Evolutionary conservation across 2,329 filamentous ascomycete genomes (phyloP).

Genomic region (Achaetomium macrosporum): DNA sequence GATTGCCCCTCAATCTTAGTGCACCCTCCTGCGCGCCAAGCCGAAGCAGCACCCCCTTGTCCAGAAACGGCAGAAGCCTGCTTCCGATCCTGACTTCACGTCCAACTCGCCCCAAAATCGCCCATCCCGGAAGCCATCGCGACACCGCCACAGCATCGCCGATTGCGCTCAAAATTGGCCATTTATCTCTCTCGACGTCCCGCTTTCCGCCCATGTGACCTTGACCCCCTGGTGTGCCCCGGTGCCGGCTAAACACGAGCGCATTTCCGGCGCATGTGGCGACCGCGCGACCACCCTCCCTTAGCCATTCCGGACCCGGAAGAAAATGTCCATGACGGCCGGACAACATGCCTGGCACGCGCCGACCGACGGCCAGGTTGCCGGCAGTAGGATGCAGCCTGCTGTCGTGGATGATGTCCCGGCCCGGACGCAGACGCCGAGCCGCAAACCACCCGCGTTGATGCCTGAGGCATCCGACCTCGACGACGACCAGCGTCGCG

Average conservation of each 20-base stretch:
- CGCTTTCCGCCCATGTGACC: conserved; percentile 45
- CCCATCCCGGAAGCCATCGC: conserved; percentile 47
- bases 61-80: conserved; percentile 29
- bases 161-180: conserved; percentile 34
- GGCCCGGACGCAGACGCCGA: conserved; percentile 45
- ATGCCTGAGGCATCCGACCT: conserved; percentile 59
- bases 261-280: conserved; percentile 49
- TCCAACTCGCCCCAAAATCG: conserved; percentile 47
- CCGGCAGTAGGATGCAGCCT: conserved; percentile 46
- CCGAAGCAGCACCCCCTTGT: conserved; percentile 22
- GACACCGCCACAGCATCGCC: conserved; percentile 39
- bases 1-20: neutral
- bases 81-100: conserved; percentile 51
- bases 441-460: conserved; percentile 41
- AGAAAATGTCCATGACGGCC: conserved; percentile 60
- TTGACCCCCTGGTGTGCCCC: conserved; percentile 42
- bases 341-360: conserved; percentile 61
- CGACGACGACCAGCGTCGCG: conserved; percentile 65
- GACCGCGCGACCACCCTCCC: conserved; percentile 43
- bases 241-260: conserved; percentile 47
- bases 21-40: neutral
- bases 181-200: conserved; percentile 49
- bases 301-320: conserved; percentile 42
- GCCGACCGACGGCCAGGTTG: conserved; percentile 45
- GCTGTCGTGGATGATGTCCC: conserved; percentile 56